A percentile compares a stretch with the other conserved stretches of the same genome.
These are phyloP conservation scores for Anthracocystis setariae DNA, from an alignment of 1,284 basidiomycete genomes.

Conservation along the genomic window DNA sequence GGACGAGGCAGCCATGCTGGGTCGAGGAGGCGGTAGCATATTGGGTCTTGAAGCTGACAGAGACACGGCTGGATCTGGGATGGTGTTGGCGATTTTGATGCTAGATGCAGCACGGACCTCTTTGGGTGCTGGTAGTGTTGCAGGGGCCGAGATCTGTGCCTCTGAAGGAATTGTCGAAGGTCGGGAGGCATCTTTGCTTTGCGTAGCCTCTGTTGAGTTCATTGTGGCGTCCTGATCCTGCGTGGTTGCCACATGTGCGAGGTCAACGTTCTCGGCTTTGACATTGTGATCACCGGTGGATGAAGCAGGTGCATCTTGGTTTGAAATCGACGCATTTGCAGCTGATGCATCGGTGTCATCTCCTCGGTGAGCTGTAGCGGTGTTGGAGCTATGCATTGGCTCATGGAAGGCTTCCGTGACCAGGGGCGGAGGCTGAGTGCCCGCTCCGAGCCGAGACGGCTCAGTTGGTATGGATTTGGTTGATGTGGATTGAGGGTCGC, in stretches of 20 bases:
- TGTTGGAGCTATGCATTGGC: too few species aligned
- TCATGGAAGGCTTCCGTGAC: too few species aligned
- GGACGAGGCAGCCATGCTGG: conserved; percentile 41
- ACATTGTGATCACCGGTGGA: too few species aligned
- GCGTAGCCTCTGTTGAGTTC: background rate
- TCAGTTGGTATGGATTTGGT: too few species aligned
- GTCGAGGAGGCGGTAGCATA: conserved; percentile 40
- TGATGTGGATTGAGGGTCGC: too few species aligned
- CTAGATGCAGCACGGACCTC: conserved; percentile 30
- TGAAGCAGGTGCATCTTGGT: too few species aligned
- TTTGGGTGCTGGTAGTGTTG: conserved; percentile 6
- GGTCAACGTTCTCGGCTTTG: background rate
- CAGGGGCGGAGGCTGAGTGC: too few species aligned
- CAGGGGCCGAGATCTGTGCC: conserved; percentile 4
- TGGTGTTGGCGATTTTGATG: conserved; percentile 40
- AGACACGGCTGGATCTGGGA: conserved; percentile 45
- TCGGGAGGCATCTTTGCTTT: background rate
- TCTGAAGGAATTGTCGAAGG: background rate
- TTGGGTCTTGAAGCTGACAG: conserved; percentile 36
- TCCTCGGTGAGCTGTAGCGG: too few species aligned
- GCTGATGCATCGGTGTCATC: too few species aligned
- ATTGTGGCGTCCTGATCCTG: conserved; percentile 1
- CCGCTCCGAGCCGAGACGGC: too few species aligned
- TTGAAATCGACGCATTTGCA: too few species aligned
- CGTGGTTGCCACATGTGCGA: background rate